Percentiles rank a stretch among this genome's conserved stretches.
Evolutionary conservation across 306 rosid genomes (phyloP).

Genomic region (Fragaria iinumae): DNA sequence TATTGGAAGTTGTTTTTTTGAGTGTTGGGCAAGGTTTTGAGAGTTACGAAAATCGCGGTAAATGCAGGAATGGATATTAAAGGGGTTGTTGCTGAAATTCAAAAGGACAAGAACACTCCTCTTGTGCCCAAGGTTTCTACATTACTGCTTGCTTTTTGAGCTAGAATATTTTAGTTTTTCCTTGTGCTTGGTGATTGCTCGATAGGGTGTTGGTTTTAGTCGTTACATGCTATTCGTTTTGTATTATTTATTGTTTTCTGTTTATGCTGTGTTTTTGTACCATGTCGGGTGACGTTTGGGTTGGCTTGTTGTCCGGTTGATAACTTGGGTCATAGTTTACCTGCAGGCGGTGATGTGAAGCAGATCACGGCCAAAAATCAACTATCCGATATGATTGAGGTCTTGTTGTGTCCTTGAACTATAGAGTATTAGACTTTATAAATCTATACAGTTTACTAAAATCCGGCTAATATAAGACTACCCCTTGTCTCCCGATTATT

Average conservation of each 20-base stretch:
- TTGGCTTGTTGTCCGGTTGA: constrained; percentile 28
- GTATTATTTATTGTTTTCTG: constrained; percentile 23
- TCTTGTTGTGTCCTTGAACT: constrained; percentile 57
- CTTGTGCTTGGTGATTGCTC: constrained; percentile 18
- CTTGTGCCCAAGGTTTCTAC: constrained; percentile 87
- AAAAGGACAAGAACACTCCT: constrained; percentile 88
- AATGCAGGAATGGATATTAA: constrained; percentile 99
- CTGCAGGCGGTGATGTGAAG: constrained; percentile 99
- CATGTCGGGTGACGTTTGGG: neutral
- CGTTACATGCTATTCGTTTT: neutral
- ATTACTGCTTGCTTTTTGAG: constrained; percentile 38
- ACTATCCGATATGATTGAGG: constrained; percentile 86
- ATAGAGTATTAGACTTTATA: constrained; percentile 27
- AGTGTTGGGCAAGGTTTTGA: constrained; percentile 53
- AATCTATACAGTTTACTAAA: constrained; percentile 25
- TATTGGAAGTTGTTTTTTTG: constrained; percentile 25
- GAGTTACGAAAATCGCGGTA: constrained; percentile 56
- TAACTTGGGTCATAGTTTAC: constrained; percentile 61
- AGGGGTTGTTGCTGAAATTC: constrained; percentile 99
- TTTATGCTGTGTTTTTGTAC: constrained; percentile 19
- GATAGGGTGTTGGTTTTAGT: constrained; percentile 18
- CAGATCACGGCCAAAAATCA: constrained; percentile 66
- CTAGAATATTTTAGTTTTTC: constrained; percentile 18
- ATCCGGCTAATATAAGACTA: constrained; percentile 17
- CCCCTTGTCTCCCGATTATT: constrained; percentile 8